Percentiles rank a stretch among this genome's conserved stretches.
Conservation (phyloP, 345 rosid species). For the Gossypium arboreum region DNA sequence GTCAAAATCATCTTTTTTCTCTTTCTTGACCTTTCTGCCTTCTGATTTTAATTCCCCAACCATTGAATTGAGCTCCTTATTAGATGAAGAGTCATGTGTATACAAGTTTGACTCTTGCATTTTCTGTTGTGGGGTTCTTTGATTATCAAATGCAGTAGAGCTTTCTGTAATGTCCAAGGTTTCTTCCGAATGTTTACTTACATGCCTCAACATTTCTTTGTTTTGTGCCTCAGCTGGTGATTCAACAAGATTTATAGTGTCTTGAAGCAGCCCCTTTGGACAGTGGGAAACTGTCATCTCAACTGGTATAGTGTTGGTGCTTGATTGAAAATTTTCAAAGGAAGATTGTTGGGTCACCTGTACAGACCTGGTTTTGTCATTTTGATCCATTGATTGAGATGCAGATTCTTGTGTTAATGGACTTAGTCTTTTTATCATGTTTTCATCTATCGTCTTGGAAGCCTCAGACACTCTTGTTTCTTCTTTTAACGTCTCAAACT, state of each 20-base stretch:
- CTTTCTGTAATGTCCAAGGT: conserved; percentile 39
- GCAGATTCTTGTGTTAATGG: conserved; percentile 23
- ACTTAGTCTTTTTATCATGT: conserved; percentile 19
- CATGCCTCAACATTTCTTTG: conserved; percentile 27
- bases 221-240: conserved; percentile 26
- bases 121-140: conserved; percentile 26
- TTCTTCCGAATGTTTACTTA: conserved; percentile 26
- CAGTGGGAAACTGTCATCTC: conserved; percentile 22
- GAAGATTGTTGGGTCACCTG: conserved; percentile 28
- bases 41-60: conserved; percentile 36
- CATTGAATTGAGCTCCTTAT: conserved; percentile 31
- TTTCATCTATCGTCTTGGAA: conserved; percentile 21
- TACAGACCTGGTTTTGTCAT: conserved; percentile 14
- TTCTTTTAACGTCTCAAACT: conserved; percentile 24
- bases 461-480: conserved; percentile 29
- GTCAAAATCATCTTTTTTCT: conserved; percentile 44
- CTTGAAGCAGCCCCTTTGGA: conserved; percentile 28
- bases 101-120: conserved; percentile 30
- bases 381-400: conserved; percentile 24
- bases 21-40: conserved; percentile 46
- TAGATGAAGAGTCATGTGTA: conserved; percentile 24
- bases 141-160: conserved; percentile 27
- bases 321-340: conserved; percentile 25
- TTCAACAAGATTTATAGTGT: conserved; percentile 16
- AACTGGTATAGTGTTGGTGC: conserved; percentile 24